phyloP scores from a whole-genome alignment of 179 eudicot genomes.

The Silene noctiflora region DNA sequence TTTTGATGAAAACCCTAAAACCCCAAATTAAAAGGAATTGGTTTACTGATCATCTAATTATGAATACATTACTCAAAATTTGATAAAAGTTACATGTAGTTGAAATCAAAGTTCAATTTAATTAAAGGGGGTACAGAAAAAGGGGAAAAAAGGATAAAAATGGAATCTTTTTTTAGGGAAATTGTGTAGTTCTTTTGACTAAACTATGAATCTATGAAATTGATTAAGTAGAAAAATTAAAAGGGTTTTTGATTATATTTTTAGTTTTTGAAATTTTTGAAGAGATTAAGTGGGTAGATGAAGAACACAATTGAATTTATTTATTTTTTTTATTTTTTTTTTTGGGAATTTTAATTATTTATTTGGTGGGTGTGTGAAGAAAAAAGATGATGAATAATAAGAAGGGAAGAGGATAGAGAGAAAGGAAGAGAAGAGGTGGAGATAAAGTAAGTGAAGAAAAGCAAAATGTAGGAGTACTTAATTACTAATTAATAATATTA shows the following conservation, averaged over 20 bases:
- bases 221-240: not conserved
- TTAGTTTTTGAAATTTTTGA: constrained; percentile 3
- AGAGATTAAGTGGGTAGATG: constrained; percentile 8
- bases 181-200: constrained; percentile 6
- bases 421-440: not conserved
- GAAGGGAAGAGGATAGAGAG: not conserved
- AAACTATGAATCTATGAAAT: constrained; percentile 25
- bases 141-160: constrained; percentile 1
- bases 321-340: not conserved
- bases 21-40: constrained; percentile 21
- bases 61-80: constrained; percentile 28
- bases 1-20: constrained; percentile 20
- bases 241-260: not conserved
- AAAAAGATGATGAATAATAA: not conserved
- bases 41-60: constrained; percentile 15
- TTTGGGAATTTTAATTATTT: not conserved
- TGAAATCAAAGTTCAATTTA: not conserved
- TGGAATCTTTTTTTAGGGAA: constrained; percentile 23
- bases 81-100: not conserved
- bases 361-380: constrained; percentile 1
- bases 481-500: not conserved
- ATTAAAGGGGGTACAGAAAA: not conserved
- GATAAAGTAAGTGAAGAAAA: not conserved
- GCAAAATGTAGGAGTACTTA: constrained; percentile 16
- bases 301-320: not conserved